Evolutionary conservation across 2,329 filamentous ascomycete species (phyloP), one percentile per base, ranked within the genome.

Genomic region (Monascus ruber): DNA sequence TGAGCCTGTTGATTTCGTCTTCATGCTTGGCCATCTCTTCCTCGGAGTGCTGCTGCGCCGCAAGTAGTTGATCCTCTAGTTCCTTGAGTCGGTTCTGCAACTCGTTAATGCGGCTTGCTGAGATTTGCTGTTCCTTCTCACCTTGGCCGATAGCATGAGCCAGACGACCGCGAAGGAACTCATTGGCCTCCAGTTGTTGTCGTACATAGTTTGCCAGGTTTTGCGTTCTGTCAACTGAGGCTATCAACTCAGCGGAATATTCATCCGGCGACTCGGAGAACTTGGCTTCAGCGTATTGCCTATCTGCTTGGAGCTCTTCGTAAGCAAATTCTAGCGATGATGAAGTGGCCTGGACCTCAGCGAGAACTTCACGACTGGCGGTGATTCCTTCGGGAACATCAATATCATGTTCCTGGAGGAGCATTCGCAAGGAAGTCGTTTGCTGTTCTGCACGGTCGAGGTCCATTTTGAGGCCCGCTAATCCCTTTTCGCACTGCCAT

Each of bases 361-460:
- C 58, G 35, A 67, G 62, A 33, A 66, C 62, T 37, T 65, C 58
- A 38, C 53, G 48, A 48, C 55, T 53, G 40, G 69, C 70, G 37
- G 66, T 70, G 41, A 74, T 63, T 10, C 73, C 73, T 34, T 78
- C 78, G 0, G 82, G 79, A 24, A 84, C 78, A 32, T 80, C 70
- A 40, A 88, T 86, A 53, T 95, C 87, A 49, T 88, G 83, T 59
- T 94, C 85, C 44, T 80, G 70, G 17, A 96, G 73, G 25, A 96
- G 70, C 27, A 70, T 75, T 33, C 85, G 79, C 32, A 98, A 73
- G n/a, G 84, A 84, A 32, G 77, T 71, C 26, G 94, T 94, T 65
- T 98, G 91, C 58, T 91, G 84, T 61, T 95, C 86, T 25, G 91
- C 88, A 45, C 88, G 84, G 62, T 96, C 91, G 33, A 98, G 76